Evolutionary conservation across 352 stramenopile species (phyloP).

Genomic region (Globisporangium acanthophoron): DNA sequence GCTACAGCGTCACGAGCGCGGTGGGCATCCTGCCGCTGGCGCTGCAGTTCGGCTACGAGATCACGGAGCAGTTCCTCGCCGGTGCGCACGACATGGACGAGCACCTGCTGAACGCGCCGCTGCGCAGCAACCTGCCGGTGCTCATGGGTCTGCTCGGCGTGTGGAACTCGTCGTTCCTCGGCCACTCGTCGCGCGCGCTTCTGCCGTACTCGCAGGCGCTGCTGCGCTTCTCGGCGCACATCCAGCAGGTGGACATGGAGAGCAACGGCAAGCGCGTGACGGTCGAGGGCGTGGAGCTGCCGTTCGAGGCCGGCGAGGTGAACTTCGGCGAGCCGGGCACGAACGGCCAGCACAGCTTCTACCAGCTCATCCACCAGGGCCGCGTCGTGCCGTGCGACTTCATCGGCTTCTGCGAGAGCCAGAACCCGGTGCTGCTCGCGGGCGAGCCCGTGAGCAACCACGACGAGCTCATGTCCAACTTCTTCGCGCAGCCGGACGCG

Average conservation of each 20-base stretch:
- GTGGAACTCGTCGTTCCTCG: constrained; percentile 98
- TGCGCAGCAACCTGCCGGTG: constrained; percentile 95
- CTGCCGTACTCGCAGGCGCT: constrained; percentile 94
- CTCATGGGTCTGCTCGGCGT: constrained; percentile 96
- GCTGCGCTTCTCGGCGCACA: constrained; percentile 94
- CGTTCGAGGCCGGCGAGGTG: constrained; percentile 93
- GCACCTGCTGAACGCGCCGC: constrained; percentile 93
- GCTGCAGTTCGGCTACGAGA: constrained; percentile 94
- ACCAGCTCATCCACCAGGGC: constrained; percentile 99
- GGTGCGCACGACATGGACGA: constrained; percentile 97
- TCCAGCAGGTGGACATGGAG: constrained; percentile 99
- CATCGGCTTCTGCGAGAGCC: constrained; percentile 96
- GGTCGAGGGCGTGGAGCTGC: constrained; percentile 90
- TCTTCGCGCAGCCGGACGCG: constrained; percentile 98
- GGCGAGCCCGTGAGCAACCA: constrained; percentile 94
- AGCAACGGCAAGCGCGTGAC: constrained; percentile 98
- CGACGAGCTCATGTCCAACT: constrained; percentile 99
- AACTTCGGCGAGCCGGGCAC: constrained; percentile 98
- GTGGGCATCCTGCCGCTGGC: constrained; percentile 95
- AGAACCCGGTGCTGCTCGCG: constrained; percentile 77
- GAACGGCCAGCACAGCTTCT: constrained; percentile 98
- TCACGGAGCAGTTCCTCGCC: constrained; percentile 90
- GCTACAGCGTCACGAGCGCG: constrained; percentile 97
- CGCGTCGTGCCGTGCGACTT: constrained; percentile 97
- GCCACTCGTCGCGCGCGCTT: constrained; percentile 88